Base-by-base conservation (phyloP, 345 rosid species). In the Heritiera fomes region DNA sequence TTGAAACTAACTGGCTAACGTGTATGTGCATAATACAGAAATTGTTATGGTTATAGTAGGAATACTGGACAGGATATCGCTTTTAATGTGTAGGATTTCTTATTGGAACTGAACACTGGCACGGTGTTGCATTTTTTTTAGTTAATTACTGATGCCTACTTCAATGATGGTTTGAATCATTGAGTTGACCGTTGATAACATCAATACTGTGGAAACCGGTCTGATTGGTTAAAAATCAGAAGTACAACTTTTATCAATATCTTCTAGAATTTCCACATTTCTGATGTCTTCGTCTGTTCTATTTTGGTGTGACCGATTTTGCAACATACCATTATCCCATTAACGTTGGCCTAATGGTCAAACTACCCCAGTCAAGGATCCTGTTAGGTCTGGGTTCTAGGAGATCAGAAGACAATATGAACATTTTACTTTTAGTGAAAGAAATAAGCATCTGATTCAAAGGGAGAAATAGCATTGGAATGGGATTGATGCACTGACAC, bases 81-180 rank as follows among this genome's bases (percentile, higher is more conserved):
- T 71, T 59, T 71, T 71, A 50, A 49, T 7, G 13, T 0, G 63
- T 73, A 32, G 76, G 63, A 73, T 73, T 55, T 73, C 32, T 34
- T 34, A 1, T 34, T 34, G 38, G 38, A 34, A 34, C 38, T 34
- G 38, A 61, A 28, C 65, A 61, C 1, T 61, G 15, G 1, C 5
- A 60, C 13, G 10, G 14, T 11, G 64, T 23, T 23, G 14, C 64
- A 60, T 60, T 20, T 23, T 23, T 17, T 53, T 53, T 53, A 14
- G 63, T 60, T 58, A 58, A 20, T 58, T 8, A 23, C 3, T 58
- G n/a, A 20, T 60, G 23, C 34, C 13, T 60, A 8, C 38, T 60
- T 60, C 64, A 60, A 23, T 23, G 34, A 3, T 60, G 64, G 34
- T 60, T 10, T 23, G 64, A 60, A n/a, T 8, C 3, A 3, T 8